Conservation (phyloP, 2,329 filamentous ascomycete genomes). For the Aspergillus sp. region DNA sequence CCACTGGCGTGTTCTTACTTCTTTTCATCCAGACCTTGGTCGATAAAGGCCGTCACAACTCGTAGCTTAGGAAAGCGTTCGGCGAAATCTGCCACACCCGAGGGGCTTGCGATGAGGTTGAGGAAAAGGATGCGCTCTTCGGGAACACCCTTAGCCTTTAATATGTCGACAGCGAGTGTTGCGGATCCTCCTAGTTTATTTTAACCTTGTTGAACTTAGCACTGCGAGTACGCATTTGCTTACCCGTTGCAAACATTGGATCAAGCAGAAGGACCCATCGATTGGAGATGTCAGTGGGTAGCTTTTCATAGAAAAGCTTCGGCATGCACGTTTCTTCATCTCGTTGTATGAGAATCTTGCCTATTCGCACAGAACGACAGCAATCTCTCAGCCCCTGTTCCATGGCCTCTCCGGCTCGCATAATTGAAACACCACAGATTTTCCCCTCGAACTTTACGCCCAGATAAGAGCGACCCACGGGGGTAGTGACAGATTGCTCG, state of each 20-base stretch:
- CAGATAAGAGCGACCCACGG: slow-evolving; percentile 81
- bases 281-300: slow-evolving; percentile 88
- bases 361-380: slow-evolving; percentile 95
- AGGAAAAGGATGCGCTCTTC: slow-evolving; percentile 95
- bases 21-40: slow-evolving; percentile 94
- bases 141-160: slow-evolving; percentile 85
- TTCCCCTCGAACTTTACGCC: slow-evolving; percentile 96
- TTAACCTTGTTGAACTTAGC: slow-evolving; percentile 1
- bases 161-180: slow-evolving; percentile 92
- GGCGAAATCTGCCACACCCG: slow-evolving; percentile 86
- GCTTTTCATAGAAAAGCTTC: slow-evolving; percentile 95
- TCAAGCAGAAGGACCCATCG: slow-evolving; percentile 93
- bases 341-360: slow-evolving; percentile 96
- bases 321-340: slow-evolving; percentile 93
- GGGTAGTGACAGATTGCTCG: slow-evolving; percentile 84
- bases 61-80: slow-evolving; percentile 83
- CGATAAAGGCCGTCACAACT: slow-evolving; percentile 93
- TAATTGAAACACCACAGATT: slow-evolving; percentile 97
- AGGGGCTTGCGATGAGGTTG: slow-evolving; percentile 95
- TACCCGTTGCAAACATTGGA: slow-evolving; percentile 98
- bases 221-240: not conserved
- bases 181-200: slow-evolving; percentile 74
- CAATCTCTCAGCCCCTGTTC: slow-evolving; percentile 95
- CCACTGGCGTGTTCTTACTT: slow-evolving; percentile 66
- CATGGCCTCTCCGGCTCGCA: slow-evolving; percentile 98